These are phyloP conservation scores for Wilhelminamyces savonicus DNA, from an alignment of 805 yeast genomes.

Conservation along the genomic window DNA sequence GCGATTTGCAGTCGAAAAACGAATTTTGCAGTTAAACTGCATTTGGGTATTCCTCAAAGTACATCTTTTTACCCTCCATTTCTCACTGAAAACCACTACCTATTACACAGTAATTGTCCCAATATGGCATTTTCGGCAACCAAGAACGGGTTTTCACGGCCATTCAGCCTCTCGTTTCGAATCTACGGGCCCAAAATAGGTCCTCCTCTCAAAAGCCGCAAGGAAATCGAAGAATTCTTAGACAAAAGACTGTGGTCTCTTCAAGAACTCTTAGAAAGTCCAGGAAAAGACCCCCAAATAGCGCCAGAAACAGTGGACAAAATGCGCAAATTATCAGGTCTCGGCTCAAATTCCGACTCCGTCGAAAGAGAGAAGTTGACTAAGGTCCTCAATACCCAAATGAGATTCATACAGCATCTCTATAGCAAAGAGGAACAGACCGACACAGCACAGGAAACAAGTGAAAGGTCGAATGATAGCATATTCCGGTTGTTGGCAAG, in stretches of 20 bases:
- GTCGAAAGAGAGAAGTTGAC: constrained; percentile 24
- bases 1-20: too few species aligned
- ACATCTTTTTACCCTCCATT: too few species aligned
- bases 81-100: too few species aligned
- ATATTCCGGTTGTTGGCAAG: constrained; percentile 28
- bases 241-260: constrained; percentile 8
- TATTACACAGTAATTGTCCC: too few species aligned
- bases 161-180: too few species aligned
- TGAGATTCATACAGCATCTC: constrained; percentile 43
- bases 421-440: constrained; percentile 17
- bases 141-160: too few species aligned
- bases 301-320: constrained; percentile 16
- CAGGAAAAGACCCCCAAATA: constrained; percentile 5
- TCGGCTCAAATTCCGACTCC: constrained; percentile 22
- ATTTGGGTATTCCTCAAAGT: too few species aligned
- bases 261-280: constrained; percentile 4
- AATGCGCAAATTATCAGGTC: constrained; percentile 44
- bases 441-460: constrained; percentile 1
- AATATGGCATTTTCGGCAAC: too few species aligned
- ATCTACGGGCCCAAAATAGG: too few species aligned
- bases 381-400: constrained; percentile 38
- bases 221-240: neutral
- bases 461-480: constrained; percentile 11
- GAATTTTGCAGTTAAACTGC: too few species aligned
- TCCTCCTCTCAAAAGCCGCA: neutral